Evolutionary conservation across 345 rosid species (phyloP).

Genomic region (Eucalyptus fibrosa): DNA sequence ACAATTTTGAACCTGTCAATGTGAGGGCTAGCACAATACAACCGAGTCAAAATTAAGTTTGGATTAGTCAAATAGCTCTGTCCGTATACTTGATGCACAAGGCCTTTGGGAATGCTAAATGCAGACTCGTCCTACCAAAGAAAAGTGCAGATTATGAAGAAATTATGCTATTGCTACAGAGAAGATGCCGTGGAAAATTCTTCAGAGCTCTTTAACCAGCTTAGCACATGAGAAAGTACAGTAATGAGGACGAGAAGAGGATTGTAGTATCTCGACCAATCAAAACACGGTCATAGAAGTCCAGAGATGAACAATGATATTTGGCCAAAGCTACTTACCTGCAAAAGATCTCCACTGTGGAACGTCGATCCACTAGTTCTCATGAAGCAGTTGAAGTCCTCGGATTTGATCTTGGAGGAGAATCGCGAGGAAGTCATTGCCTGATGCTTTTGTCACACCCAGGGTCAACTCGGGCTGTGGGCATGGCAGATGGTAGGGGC

Average conservation of each 20-base stretch:
- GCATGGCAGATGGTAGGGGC: conserved; percentile 35
- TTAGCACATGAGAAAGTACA: neutral
- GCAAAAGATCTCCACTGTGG: conserved; percentile 37
- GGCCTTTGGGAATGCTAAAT: neutral
- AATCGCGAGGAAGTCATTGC: conserved; percentile 23
- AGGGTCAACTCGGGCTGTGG: conserved; percentile 39
- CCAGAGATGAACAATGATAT: neutral
- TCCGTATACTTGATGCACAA: neutral
- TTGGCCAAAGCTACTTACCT: conserved; percentile 9
- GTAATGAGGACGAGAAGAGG: neutral
- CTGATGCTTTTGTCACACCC: conserved; percentile 28
- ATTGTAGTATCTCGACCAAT: neutral
- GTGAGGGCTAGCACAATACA: neutral
- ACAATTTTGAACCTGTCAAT: neutral
- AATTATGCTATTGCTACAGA: neutral
- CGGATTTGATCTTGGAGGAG: conserved; percentile 28
- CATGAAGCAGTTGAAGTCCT: neutral
- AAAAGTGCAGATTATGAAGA: neutral
- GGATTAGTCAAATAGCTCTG: neutral
- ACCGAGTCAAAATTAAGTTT: neutral
- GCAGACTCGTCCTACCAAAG: neutral
- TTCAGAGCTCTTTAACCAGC: neutral
- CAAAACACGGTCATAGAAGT: neutral
- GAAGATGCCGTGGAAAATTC: neutral
- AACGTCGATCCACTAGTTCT: conserved; percentile 10